Percentiles rank a stretch among this genome's conserved stretches.
These are phyloP conservation scores for Mucor irregularis DNA, from an alignment of 371 early-diverging fungal species.

Conservation along the genomic window DNA sequence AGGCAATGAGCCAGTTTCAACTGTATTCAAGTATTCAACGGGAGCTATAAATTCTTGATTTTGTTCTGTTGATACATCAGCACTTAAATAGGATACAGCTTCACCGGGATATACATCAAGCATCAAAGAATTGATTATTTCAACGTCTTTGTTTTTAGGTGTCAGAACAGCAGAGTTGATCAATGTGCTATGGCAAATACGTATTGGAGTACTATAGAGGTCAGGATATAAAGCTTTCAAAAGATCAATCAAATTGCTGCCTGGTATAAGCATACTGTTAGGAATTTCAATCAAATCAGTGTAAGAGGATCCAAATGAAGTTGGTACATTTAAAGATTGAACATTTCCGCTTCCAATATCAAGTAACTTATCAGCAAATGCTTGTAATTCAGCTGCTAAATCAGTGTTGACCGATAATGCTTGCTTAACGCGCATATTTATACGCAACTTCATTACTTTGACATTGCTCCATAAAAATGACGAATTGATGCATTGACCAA, in stretches of 20 bases:
- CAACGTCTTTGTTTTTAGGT: conserved; percentile 1
- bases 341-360: not conserved
- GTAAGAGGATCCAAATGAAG: too few relatives aligned
- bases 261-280: not conserved
- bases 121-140: not conserved
- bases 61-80: not conserved
- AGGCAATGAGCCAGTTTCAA: not conserved
- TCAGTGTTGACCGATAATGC: not conserved
- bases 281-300: not conserved
- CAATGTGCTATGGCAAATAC: too few relatives aligned
- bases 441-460: not conserved
- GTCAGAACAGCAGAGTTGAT: not conserved
- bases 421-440: conserved; percentile 20
- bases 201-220: too few relatives aligned
- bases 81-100: not conserved
- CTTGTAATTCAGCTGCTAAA: not conserved
- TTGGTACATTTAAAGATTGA: not conserved
- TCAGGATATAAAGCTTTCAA: too few relatives aligned
- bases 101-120: not conserved
- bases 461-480: conserved; percentile 8
- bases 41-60: too few relatives aligned
- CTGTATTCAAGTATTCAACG: not conserved
- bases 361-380: conserved; percentile 8
- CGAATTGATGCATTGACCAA: conserved; percentile 5
- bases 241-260: not conserved